Percentiles rank a stretch among this genome's conserved stretches.
phyloP scores from a whole-genome alignment of 176 grass and related monocot genomes.

The Olyra latifolia region DNA sequence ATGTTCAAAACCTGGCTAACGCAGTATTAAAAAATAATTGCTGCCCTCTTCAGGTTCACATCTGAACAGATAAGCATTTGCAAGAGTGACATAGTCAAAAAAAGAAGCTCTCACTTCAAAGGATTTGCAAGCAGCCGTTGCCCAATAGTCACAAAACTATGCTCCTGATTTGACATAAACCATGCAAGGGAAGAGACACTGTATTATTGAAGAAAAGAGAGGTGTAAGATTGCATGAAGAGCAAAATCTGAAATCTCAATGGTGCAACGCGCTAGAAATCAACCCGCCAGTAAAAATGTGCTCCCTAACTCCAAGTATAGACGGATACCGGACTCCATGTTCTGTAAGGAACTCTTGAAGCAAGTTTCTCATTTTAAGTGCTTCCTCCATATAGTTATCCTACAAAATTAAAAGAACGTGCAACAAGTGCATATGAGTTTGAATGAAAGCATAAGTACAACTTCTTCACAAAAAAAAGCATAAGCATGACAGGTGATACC shows the following conservation, averaged over 20 bases:
- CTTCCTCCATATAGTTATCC: constrained; percentile 98
- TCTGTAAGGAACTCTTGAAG: constrained; percentile 87
- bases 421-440: constrained; percentile 32
- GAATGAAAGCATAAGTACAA: constrained; percentile 16
- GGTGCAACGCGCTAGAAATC: constrained; percentile 19
- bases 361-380: constrained; percentile 98
- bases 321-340: constrained; percentile 66
- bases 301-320: constrained; percentile 95
- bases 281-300: constrained; percentile 98
- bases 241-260: constrained; percentile 25
- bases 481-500: constrained; percentile 46
- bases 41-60: no score
- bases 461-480: constrained; percentile 20
- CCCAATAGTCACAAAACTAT: constrained; percentile 95
- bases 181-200: constrained; percentile 99
- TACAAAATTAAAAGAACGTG: constrained; percentile 43
- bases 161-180: constrained; percentile 99
- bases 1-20: no score
- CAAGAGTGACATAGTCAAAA: background rate
- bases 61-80: background rate
- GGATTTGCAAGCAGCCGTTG: constrained; percentile 87
- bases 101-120: constrained; percentile 63
- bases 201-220: constrained; percentile 33
- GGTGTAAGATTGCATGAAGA: constrained; percentile 33
- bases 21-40: no score